Evolutionary conservation across 495 filamentous ascomycete species (phyloP), one percentile per base, ranked within the genome.

Genomic region (Barbatosphaeria neglecta): DNA sequence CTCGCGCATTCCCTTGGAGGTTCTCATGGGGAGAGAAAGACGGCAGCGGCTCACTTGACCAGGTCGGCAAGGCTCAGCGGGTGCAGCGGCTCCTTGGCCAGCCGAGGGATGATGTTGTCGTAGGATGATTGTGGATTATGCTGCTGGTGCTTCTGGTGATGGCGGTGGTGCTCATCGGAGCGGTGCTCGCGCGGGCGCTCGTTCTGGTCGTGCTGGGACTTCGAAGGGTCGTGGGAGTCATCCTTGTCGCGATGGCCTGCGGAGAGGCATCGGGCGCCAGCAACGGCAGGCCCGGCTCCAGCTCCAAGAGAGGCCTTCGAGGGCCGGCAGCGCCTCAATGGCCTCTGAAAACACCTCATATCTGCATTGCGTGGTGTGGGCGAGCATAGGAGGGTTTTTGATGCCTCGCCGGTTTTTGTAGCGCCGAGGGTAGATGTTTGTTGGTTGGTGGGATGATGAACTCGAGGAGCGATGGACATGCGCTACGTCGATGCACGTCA

Each of bases 1-100:
- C 13, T 31, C 19, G 37, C 16, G 17, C 10, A 22, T 31, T 48
- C 18, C 38, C 43, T 28, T 28, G 37, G 8, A 18, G 1, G 19
- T 13, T 41, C 17, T n/a, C 23, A 37, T 22, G 25, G 42, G 22
- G 8, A 16, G 19, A 13, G 15, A 42, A 15, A 24, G 2, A 35
- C 7, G 9, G 49, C 10, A 31, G 20, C 18, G 28, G 53, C 67
- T 50, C 68, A 94, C 87, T 82, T 90, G 50, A 95, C 80, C 23
- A 98, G 69, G 62, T 97, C 90, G 39, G 84, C 81, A 16, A 98
- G 73, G 18, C 84, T 90, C 59, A 98, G 70, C 9, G 80, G 76
- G 51, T 90, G 86, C 35, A 93, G 72, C 23, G 83, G 82, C 59
- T 82, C 81, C 28, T 80, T 78, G 35, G 90, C 87, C 31, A 96